Conservation (phyloP, 1,284 basidiomycete genomes). For the Afroboletus lepidellus region DNA sequence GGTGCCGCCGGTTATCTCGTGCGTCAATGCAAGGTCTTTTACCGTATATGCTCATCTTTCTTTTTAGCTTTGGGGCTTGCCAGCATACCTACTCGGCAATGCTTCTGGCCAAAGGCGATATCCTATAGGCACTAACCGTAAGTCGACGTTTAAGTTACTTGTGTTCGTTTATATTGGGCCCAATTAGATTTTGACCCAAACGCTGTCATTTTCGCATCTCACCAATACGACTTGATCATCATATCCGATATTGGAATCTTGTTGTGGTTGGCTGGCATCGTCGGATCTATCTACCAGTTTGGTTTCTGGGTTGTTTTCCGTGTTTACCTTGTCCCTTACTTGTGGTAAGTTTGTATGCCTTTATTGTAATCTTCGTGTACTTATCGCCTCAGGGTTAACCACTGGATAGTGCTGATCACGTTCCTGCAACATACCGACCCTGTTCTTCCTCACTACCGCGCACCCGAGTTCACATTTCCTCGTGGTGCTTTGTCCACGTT, state of each 20-base stretch:
- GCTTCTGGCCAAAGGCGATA: conserved; percentile 88
- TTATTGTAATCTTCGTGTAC: neutral
- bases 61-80: conserved; percentile 81
- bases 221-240: conserved; percentile 80
- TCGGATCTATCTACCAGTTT: conserved; percentile 57
- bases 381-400: conserved; percentile 57
- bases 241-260: conserved; percentile 84
- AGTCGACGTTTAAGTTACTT: conserved; percentile 32
- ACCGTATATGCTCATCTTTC: conserved; percentile 1
- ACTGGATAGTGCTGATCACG: conserved; percentile 91
- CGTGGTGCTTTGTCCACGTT: conserved; percentile 94
- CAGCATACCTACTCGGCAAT: conserved; percentile 81
- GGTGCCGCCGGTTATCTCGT: conserved; percentile 73
- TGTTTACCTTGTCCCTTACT: conserved; percentile 87
- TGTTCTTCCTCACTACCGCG: conserved; percentile 91
- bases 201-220: conserved; percentile 82
- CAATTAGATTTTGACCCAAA: conserved; percentile 76
- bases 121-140: conserved; percentile 82
- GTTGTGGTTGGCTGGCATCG: conserved; percentile 66
- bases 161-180: neutral
- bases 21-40: conserved; percentile 2
- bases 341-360: too few species aligned
- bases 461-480: conserved; percentile 88
- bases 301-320: conserved; percentile 78
- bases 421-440: conserved; percentile 99